Percentiles rank a stretch among this genome's conserved stretches.
phyloP scores from a whole-genome alignment of 345 rosid genomes.

The Corchorus capsularis region DNA sequence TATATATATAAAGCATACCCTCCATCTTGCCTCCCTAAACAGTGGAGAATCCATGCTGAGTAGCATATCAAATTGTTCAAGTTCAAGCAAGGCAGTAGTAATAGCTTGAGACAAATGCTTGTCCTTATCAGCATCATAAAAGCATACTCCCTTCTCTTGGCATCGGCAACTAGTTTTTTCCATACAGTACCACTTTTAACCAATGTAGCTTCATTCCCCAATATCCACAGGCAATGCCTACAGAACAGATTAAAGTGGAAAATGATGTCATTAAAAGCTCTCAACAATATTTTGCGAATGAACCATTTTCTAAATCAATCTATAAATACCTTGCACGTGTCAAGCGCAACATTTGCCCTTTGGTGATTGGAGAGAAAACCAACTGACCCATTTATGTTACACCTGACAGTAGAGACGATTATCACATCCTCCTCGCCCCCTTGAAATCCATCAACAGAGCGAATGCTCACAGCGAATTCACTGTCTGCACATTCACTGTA shows the following conservation, averaged over 20 bases:
- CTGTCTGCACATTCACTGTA: slow-evolving; percentile 9
- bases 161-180: slow-evolving; percentile 37
- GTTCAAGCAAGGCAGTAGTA: slow-evolving; percentile 26
- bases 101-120: slow-evolving; percentile 30
- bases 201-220: slow-evolving; percentile 47
- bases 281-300: not conserved
- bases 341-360: slow-evolving; percentile 44
- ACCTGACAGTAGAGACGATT: slow-evolving; percentile 54
- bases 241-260: not conserved
- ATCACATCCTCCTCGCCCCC: slow-evolving; percentile 55
- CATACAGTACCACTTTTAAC: slow-evolving; percentile 37
- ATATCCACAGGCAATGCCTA: slow-evolving; percentile 51
- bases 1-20: not conserved
- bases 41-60: slow-evolving; percentile 22
- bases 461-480: slow-evolving; percentile 35
- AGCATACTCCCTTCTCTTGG: slow-evolving; percentile 37
- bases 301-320: not conserved
- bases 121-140: slow-evolving; percentile 42
- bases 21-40: slow-evolving; percentile 38
- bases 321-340: slow-evolving; percentile 45
- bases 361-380: slow-evolving; percentile 46
- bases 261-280: not conserved
- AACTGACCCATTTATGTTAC: slow-evolving; percentile 35
- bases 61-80: slow-evolving; percentile 28
- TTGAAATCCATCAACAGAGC: slow-evolving; percentile 56